Evolutionary conservation across 106 monocot species (phyloP).

Genomic region (Vanilla planifolia): DNA sequence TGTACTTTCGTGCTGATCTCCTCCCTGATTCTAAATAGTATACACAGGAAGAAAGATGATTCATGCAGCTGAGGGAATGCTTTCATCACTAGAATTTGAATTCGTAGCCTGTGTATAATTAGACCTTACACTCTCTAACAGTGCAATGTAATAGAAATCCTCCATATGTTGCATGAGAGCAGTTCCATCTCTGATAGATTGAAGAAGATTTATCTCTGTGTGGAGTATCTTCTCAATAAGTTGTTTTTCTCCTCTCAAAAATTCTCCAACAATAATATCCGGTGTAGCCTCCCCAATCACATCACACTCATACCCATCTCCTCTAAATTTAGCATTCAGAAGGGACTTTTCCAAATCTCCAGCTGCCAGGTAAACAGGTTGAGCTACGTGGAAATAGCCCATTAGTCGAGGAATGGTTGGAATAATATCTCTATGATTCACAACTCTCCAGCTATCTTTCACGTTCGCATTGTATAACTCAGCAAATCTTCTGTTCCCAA

Average conservation of each 20-base stretch:
- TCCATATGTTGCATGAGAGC: slow-evolving; percentile 99
- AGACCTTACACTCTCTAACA: slow-evolving; percentile 50
- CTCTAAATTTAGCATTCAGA: slow-evolving; percentile 47
- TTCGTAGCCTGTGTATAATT: slow-evolving; percentile 12
- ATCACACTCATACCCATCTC: slow-evolving; percentile 73
- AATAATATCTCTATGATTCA: slow-evolving; percentile 96
- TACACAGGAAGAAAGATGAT: too few relatives aligned
- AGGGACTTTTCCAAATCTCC: slow-evolving; percentile 49
- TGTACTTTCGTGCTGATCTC: too few relatives aligned
- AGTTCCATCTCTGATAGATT: slow-evolving; percentile 89
- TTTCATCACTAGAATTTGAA: slow-evolving; percentile 8
- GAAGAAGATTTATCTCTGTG: slow-evolving; percentile 84
- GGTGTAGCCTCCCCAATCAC: slow-evolving; percentile 90
- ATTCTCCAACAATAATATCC: slow-evolving; percentile 78
- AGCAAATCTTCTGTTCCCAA: slow-evolving; percentile 90
- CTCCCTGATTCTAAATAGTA: too few relatives aligned
- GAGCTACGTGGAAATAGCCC: slow-evolving; percentile 96
- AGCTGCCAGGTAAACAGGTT: slow-evolving; percentile 81
- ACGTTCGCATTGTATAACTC: slow-evolving; percentile 92
- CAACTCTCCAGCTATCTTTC: slow-evolving; percentile 97
- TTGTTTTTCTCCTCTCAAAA: slow-evolving; percentile 90
- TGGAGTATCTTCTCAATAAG: slow-evolving; percentile 90
- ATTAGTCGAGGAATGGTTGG: slow-evolving; percentile 89
- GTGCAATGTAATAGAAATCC: slow-evolving; percentile 86
- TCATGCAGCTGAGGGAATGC: slow-evolving; percentile 5